A percentile compares a stretch with the other conserved stretches of the same genome.
Conservation (phyloP, 2,329 filamentous ascomycete species). For the Teratosphaeriaceae sp. region DNA sequence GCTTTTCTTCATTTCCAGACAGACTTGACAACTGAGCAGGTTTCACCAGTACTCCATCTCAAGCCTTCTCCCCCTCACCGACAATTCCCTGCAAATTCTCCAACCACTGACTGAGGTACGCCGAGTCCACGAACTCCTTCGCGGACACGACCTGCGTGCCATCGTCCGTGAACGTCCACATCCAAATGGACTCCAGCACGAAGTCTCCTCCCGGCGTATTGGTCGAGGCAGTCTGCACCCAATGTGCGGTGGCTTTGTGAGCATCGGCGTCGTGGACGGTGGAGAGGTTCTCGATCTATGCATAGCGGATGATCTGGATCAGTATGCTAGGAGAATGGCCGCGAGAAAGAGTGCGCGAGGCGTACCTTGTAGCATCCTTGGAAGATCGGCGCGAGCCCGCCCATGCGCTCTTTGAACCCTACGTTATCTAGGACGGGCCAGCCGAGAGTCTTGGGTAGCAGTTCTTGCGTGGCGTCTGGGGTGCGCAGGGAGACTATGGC, state of each 20-base stretch:
- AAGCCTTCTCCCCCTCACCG: background rate
- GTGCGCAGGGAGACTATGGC: background rate
- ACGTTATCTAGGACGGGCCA: background rate
- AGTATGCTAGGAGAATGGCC: no score
- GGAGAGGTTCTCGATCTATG: background rate
- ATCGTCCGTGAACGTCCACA: background rate
- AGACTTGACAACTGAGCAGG: background rate
- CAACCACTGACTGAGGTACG: background rate
- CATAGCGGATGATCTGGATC: no score
- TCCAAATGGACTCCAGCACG: background rate
- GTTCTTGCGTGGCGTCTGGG: background rate
- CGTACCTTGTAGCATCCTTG: background rate
- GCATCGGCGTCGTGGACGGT: background rate
- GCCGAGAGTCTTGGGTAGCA: background rate
- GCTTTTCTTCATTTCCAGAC: no score
- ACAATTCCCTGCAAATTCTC: background rate
- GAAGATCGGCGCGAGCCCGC: background rate
- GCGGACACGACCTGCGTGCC: background rate
- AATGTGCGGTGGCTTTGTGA: background rate
- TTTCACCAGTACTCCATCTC: background rate
- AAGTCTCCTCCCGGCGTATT: background rate
- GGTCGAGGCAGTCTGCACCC: background rate
- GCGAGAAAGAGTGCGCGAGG: no score
- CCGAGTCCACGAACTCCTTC: background rate
- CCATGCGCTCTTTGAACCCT: background rate